Evolutionary conservation across 2,329 filamentous ascomycete species (phyloP).

Genomic region (Talaromyces sp.): DNA sequence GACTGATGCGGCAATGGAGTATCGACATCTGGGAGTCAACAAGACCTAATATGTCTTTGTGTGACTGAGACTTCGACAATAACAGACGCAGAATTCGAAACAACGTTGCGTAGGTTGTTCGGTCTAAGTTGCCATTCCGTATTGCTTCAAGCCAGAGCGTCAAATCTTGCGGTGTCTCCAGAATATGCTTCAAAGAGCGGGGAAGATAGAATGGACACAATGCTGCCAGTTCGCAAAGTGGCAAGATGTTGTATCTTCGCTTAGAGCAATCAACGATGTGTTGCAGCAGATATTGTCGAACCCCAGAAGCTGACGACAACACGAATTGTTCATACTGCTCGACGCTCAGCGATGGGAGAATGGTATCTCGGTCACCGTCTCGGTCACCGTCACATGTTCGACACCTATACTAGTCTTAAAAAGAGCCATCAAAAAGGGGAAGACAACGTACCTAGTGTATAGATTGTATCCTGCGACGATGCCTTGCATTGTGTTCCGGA

Average conservation of each 20-base stretch:
- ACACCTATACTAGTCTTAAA: neutral
- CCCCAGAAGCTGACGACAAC: neutral
- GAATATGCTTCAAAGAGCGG: neutral
- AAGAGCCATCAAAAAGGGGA: neutral
- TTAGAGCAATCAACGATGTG: neutral
- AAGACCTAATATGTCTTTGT: neutral
- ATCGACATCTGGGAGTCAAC: neutral
- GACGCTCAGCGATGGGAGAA: neutral
- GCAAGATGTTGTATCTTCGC: neutral
- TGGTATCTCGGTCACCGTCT: neutral
- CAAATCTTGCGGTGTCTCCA: neutral
- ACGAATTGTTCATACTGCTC: neutral
- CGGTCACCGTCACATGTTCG: neutral
- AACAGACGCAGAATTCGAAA: neutral
- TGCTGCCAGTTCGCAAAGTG: neutral
- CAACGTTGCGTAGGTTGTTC: neutral
- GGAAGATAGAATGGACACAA: slow-evolving; percentile 1
- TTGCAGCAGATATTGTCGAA: neutral
- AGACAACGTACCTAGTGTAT: too few species aligned
- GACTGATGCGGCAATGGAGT: neutral
- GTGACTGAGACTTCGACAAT: neutral
- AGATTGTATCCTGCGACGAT: too few species aligned
- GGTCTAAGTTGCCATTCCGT: neutral
- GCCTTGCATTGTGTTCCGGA: too few species aligned
- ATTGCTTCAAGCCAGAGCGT: neutral